Base-by-base conservation (phyloP, 208 protist genomes). In the Leishmania arabica region DNA sequence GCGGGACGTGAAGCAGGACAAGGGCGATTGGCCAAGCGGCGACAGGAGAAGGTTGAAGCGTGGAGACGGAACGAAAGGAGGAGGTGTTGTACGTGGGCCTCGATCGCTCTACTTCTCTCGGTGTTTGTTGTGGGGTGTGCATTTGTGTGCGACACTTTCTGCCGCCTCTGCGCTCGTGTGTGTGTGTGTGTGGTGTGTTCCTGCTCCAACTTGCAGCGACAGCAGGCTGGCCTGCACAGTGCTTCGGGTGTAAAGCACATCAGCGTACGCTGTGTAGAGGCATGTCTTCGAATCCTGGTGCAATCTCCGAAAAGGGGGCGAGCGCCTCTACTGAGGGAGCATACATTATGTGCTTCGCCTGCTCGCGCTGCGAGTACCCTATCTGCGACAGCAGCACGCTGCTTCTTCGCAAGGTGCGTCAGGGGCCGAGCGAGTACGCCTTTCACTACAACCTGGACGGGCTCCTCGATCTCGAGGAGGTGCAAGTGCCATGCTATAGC, bases 401-500 rank as follows among this genome's bases (percentile, higher is more conserved):
- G 64, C 17, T 97, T 8, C 68, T 87, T 37, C 56, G 69, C 8
- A 47, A 74, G 62, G 88, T 94, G 24, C 75, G 73, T 1, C 79
- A 86, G 31, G 93, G 92, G 3, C 84, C 89, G 17, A 94, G 91
- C 31, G 86, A 89, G 56, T 76, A 88, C 81, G 91, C 91, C 6
- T 97, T 97, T 75, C 83, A 81, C 24, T 97, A 97, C 80, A 77
- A 93, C 45, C 79, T 97, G 24, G 92, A 97, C 34, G 88, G 88
- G 58, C 69, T 97, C 11, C 88, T 97, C n/a, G 88, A 93, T 78
- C 69, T 95, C 13, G 87, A 95, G 17, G 84, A 88, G 31, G 71
- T 53, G 37, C 53, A 87, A 19, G 93, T 95, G 51, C 93, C 92
- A n/a, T 97, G 94, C 86, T 97, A 97, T 84, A 95, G 90, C 64